These are phyloP conservation scores for Aleurites moluccanus DNA, from an alignment of 441 rosid species.

Conservation along the genomic window DNA sequence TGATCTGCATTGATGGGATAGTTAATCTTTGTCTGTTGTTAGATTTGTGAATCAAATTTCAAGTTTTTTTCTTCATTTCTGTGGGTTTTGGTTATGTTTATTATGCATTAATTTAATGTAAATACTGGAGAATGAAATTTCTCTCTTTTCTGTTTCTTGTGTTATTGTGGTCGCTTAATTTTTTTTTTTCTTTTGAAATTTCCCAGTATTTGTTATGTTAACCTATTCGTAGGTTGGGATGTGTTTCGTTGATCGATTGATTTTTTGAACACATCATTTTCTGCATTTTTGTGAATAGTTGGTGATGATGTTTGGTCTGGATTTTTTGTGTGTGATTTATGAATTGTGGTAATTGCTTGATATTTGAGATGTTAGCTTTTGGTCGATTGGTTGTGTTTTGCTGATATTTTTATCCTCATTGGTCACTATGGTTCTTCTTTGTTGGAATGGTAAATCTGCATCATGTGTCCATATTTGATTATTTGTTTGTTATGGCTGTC, in stretches of 20 bases:
- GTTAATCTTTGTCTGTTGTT: slow-evolving; percentile 14
- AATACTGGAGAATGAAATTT: background rate
- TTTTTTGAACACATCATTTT: background rate
- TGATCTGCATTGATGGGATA: slow-evolving; percentile 9
- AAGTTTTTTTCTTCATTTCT: background rate
- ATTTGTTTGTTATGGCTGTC: slow-evolving; percentile 9
- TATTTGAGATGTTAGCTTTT: slow-evolving; percentile 1
- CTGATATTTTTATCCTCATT: slow-evolving; percentile 11
- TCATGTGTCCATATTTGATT: background rate
- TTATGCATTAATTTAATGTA: background rate
- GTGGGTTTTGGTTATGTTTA: background rate
- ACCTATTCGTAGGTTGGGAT: background rate
- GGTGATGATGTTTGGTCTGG: no score
- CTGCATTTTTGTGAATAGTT: background rate
- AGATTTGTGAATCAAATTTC: background rate
- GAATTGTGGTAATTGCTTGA: slow-evolving; percentile 7
- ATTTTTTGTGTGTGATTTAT: background rate
- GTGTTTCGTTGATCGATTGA: background rate
- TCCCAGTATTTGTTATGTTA: background rate
- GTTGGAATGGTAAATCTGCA: slow-evolving; percentile 6
- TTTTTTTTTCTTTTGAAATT: background rate
- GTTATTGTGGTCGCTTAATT: background rate
- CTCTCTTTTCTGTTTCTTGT: background rate
- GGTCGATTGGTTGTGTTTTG: slow-evolving; percentile 12
- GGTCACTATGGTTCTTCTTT: background rate